phyloP scores from a whole-genome alignment of 768 basidiomycete species.

The Suillus ampliporus region DNA sequence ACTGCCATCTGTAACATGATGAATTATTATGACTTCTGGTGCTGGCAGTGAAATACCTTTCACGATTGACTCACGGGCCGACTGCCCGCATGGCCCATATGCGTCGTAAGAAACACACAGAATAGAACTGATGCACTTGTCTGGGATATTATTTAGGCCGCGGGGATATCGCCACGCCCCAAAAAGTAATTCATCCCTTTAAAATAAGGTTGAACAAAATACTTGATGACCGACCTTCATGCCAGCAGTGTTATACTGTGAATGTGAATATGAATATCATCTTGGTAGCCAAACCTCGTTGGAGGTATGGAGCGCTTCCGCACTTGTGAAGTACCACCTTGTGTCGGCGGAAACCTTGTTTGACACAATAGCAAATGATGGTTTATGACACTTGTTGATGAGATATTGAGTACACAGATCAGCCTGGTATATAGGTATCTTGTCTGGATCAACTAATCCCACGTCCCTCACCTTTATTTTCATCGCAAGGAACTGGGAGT shows the following conservation, averaged over 20 bases:
- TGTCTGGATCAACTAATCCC: not conserved
- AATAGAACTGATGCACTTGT: not conserved
- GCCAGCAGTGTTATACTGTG: not conserved
- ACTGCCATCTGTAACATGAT: not conserved
- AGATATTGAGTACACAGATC: not conserved
- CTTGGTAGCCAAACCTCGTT: not conserved
- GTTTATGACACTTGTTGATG: not conserved
- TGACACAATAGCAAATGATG: not conserved
- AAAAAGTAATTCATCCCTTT: not conserved
- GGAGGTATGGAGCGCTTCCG: too few relatives aligned
- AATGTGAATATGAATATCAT: not conserved
- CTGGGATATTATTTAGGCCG: not conserved
- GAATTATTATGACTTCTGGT: not conserved
- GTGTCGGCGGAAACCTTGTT: not conserved
- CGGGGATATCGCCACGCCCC: not conserved
- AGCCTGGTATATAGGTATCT: not conserved
- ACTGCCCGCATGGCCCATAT: too few relatives aligned
- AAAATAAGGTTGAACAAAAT: not conserved
- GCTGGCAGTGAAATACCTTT: not conserved
- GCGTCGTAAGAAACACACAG: too few relatives aligned
- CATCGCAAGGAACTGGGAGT: slow-evolving; percentile 1
- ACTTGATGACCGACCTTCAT: not conserved
- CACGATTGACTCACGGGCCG: too few relatives aligned
- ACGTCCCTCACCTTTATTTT: not conserved
- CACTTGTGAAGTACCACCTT: not conserved